These are phyloP conservation scores for Dryas drummondii DNA, from an alignment of 306 rosid species.

Conservation along the genomic window DNA sequence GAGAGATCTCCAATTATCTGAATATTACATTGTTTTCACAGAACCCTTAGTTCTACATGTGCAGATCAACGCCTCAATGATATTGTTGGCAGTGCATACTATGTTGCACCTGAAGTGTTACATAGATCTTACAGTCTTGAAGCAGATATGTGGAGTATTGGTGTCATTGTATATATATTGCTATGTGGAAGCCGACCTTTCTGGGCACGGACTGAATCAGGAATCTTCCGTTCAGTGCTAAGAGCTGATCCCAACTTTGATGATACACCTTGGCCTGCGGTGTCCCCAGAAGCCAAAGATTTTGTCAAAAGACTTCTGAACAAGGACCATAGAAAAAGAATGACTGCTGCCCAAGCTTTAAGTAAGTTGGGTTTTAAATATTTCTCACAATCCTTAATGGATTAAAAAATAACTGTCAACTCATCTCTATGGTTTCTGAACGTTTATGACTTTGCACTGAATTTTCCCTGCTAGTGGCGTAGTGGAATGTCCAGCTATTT, in stretches of 20 bases:
- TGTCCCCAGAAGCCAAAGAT: slow-evolving; percentile 91
- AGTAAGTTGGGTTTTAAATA: slow-evolving; percentile 37
- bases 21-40: slow-evolving; percentile 20
- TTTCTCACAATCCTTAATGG: neutral
- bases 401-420: neutral
- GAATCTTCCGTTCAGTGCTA: slow-evolving; percentile 92
- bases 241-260: slow-evolving; percentile 92
- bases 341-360: slow-evolving; percentile 95
- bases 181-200: slow-evolving; percentile 96
- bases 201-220: slow-evolving; percentile 97
- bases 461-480: slow-evolving; percentile 20
- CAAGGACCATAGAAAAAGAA: slow-evolving; percentile 94
- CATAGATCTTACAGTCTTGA: slow-evolving; percentile 90
- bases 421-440: neutral
- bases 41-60: slow-evolving; percentile 39
- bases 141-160: slow-evolving; percentile 96
- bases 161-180: slow-evolving; percentile 89
- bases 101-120: slow-evolving; percentile 95
- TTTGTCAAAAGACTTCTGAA: slow-evolving; percentile 88
- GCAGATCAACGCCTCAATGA: slow-evolving; percentile 91
- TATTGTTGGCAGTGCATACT: slow-evolving; percentile 98
- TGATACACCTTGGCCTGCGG: slow-evolving; percentile 90
- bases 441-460: neutral
- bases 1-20: neutral
- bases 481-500: slow-evolving; percentile 6